These are phyloP conservation scores for Populus trichocarpa DNA, from an alignment of 441 rosid species.

Conservation along the genomic window DNA sequence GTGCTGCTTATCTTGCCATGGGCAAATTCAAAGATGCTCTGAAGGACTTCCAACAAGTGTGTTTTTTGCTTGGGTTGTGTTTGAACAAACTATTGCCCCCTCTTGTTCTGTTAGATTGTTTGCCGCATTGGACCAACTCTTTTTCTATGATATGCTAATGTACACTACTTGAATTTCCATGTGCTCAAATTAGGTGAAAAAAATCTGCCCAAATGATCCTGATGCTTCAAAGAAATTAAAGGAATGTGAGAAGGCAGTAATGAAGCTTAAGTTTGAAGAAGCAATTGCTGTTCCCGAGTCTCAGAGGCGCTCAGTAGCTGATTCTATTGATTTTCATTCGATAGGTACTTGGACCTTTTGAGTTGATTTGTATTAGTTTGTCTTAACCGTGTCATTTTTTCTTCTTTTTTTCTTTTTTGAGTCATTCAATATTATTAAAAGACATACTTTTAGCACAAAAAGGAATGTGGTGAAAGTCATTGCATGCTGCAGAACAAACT, in stretches of 20 bases:
- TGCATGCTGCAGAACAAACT: not conserved
- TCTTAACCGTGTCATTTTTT: not conserved
- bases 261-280: slow-evolving; percentile 93
- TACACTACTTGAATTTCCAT: slow-evolving; percentile 1
- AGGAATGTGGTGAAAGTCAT: not conserved
- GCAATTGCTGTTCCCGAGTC: slow-evolving; percentile 81
- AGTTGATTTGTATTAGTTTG: not conserved
- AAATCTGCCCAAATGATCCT: slow-evolving; percentile 83
- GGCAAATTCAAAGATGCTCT: slow-evolving; percentile 96
- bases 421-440: not conserved
- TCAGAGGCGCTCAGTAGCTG: slow-evolving; percentile 70
- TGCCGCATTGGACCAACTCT: not conserved
- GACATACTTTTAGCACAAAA: not conserved
- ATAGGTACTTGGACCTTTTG: slow-evolving; percentile 48
- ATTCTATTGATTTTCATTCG: slow-evolving; percentile 71
- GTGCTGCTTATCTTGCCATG: slow-evolving; percentile 96
- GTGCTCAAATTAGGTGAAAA: slow-evolving; percentile 57
- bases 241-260: slow-evolving; percentile 95
- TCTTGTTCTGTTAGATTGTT: not conserved
- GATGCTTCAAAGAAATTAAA: slow-evolving; percentile 85
- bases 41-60: slow-evolving; percentile 95
- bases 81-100: not conserved
- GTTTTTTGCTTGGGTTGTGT: not conserved
- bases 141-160: slow-evolving; percentile 5
- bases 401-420: not conserved